Base-by-base conservation (phyloP, 768 basidiomycete genomes). In the Boletus edulis region DNA sequence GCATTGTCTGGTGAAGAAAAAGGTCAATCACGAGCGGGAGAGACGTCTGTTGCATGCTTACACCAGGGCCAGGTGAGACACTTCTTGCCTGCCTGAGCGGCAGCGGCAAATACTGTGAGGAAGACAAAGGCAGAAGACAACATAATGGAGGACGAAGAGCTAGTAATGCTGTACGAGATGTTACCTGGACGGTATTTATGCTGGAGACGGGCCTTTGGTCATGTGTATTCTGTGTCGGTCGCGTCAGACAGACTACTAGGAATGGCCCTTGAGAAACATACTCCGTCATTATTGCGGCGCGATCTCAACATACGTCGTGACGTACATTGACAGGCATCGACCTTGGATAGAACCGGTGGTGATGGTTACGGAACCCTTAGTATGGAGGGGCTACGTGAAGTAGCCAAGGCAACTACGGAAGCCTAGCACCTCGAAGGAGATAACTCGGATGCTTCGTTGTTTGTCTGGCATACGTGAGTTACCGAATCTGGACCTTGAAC, bases 61-160 rank as follows among this genome's bases (percentile, higher is more conserved):
- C 71, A 75, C 57, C 57, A 76, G 24, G 74, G 60, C 74, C 74
- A 75, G 42, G 60, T 59, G 22, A 75, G 66, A 39, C 74, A 75
- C 24, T 70, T 67, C 59, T 75, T 75, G 20, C 75, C 74, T 20
- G 72, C 74, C 12, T 58, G 61, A 29, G 8, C 29, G 29, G 29
- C 29, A 14, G 56, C 34, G 3, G 56, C 38, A 34, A 69, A 68
- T 6, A 60, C 17, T 0, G 57, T 46, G 15, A 68, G 48, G n/a
- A 65, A 24, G 29, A 62, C 47, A 13, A 71, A 15, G 5, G 52
- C 31, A 32, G 46, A 58, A 27, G 45, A 44, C 11, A 68, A 27
- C 67, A 72, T 71, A 10, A 34, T n/a, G 7, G 3, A 55, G 27
- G 31, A 38, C 20, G 10, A 38, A 40, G 27, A 29, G 11, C 5